Evolutionary conservation across 495 filamentous ascomycete species (phyloP).

Genomic region (Lophiostoma macrostomum): DNA sequence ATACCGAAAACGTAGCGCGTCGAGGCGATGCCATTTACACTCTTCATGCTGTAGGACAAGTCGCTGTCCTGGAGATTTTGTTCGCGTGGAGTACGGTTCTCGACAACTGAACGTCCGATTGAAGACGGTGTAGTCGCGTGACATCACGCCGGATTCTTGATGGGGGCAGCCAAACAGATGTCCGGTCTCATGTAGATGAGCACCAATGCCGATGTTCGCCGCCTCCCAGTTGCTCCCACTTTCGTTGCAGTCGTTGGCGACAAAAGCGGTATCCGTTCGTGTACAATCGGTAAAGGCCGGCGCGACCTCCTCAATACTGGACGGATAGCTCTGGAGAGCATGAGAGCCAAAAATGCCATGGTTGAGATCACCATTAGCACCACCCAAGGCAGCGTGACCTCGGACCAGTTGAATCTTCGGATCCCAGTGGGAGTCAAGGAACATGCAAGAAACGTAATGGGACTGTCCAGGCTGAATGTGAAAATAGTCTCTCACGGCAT

Average conservation of each 20-base stretch:
- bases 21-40: conserved; percentile 84
- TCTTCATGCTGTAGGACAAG: conserved; percentile 71
- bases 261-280: conserved; percentile 72
- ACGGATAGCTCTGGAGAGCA: conserved; percentile 80
- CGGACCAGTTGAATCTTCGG: conserved; percentile 61
- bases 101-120: conserved; percentile 77
- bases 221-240: conserved; percentile 88
- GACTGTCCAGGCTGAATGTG: conserved; percentile 69
- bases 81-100: conserved; percentile 80
- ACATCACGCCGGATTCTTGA: conserved; percentile 83
- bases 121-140: conserved; percentile 75
- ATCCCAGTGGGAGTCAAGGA: conserved; percentile 89
- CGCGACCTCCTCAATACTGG: conserved; percentile 78
- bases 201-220: conserved; percentile 86
- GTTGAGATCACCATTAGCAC: conserved; percentile 64
- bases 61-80: conserved; percentile 71
- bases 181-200: conserved; percentile 84
- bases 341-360: conserved; percentile 90
- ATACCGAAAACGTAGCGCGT: conserved; percentile 79
- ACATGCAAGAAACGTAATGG: conserved; percentile 76
- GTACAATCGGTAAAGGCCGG: conserved; percentile 86
- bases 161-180: conserved; percentile 86
- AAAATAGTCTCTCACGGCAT: conserved; percentile 75
- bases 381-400: conserved; percentile 78
- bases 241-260: conserved; percentile 81